Conservation (phyloP, 805 yeast genomes). For the Wickerhamomyces alni region DNA sequence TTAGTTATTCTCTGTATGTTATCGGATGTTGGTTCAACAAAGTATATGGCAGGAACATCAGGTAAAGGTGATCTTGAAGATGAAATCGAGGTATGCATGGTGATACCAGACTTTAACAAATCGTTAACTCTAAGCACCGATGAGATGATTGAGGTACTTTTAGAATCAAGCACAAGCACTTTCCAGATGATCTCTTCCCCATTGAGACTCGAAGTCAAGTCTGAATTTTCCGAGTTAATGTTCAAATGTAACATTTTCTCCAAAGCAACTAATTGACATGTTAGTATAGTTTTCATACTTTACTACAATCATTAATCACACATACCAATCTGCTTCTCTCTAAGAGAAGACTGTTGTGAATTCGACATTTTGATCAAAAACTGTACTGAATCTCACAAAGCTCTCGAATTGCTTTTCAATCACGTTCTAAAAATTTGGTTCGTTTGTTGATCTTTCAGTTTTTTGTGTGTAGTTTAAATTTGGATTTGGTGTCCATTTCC, state of each 20-base stretch:
- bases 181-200: constrained; percentile 83
- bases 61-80: constrained; percentile 77
- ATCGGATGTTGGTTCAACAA: constrained; percentile 79
- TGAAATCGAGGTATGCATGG: constrained; percentile 74
- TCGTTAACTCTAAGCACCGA: constrained; percentile 92
- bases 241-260: constrained; percentile 86
- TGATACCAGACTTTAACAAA: constrained; percentile 81
- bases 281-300: too few relatives aligned
- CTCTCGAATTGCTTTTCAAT: too few relatives aligned
- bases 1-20: constrained; percentile 64
- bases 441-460: too few relatives aligned
- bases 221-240: constrained; percentile 46
- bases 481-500: constrained; percentile 31
- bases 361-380: constrained; percentile 11
- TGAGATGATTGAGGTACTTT: constrained; percentile 81
- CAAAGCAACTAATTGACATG: constrained; percentile 33
- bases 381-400: too few relatives aligned
- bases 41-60: constrained; percentile 92
- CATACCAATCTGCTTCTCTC: constrained; percentile 38
- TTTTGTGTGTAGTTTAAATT: constrained; percentile 37
- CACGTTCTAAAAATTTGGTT: too few relatives aligned
- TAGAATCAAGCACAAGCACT: constrained; percentile 73
- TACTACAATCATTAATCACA: too few relatives aligned
- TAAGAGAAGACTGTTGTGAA: constrained; percentile 23
- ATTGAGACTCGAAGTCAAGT: constrained; percentile 46